A percentile compares a stretch with the other conserved stretches of the same genome.
Evolutionary conservation across 192 early-diverging fungal species (phyloP).

Genomic region (Rhizophlyctis rosea): DNA sequence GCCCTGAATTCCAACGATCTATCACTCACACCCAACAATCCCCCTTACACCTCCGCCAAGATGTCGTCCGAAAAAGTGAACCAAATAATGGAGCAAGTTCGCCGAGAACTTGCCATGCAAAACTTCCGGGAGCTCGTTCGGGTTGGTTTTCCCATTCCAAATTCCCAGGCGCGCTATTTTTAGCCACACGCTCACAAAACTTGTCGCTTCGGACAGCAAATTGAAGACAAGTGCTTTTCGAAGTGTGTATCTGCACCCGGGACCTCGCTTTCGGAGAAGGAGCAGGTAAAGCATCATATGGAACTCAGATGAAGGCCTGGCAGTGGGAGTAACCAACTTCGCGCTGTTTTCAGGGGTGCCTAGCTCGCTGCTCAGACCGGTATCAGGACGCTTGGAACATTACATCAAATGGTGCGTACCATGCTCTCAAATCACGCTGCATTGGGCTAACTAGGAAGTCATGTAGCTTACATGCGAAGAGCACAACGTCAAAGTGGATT

Average conservation of each 20-base stretch:
- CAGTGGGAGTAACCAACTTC: background rate
- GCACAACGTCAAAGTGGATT: slow-evolving; percentile 61
- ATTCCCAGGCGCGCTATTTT: background rate
- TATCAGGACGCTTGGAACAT: slow-evolving; percentile 89
- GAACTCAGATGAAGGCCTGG: background rate
- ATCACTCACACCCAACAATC: too few relatives aligned
- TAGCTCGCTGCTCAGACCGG: slow-evolving; percentile 80
- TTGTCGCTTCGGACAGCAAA: slow-evolving; percentile 55
- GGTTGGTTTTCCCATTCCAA: slow-evolving; percentile 37
- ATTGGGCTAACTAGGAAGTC: too few relatives aligned
- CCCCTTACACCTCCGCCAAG: too few relatives aligned
- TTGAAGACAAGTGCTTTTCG: slow-evolving; percentile 85
- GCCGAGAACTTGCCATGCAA: slow-evolving; percentile 72
- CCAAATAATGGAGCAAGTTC: slow-evolving; percentile 74
- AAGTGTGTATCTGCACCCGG: slow-evolving; percentile 79
- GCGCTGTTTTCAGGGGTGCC: slow-evolving; percentile 48
- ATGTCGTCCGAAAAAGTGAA: slow-evolving; percentile 52
- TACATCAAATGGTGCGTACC: slow-evolving; percentile 67
- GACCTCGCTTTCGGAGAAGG: slow-evolving; percentile 59
- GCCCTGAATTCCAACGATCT: too few relatives aligned
- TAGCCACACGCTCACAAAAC: background rate
- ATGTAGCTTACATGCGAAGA: slow-evolving; percentile 70
- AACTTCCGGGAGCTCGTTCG: slow-evolving; percentile 81
- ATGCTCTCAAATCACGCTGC: too few relatives aligned
- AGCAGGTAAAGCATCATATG: slow-evolving; percentile 51